These are phyloP conservation scores for Jimgerdemannia flammicorona DNA, from an alignment of 192 early-diverging fungal species.

Conservation along the genomic window DNA sequence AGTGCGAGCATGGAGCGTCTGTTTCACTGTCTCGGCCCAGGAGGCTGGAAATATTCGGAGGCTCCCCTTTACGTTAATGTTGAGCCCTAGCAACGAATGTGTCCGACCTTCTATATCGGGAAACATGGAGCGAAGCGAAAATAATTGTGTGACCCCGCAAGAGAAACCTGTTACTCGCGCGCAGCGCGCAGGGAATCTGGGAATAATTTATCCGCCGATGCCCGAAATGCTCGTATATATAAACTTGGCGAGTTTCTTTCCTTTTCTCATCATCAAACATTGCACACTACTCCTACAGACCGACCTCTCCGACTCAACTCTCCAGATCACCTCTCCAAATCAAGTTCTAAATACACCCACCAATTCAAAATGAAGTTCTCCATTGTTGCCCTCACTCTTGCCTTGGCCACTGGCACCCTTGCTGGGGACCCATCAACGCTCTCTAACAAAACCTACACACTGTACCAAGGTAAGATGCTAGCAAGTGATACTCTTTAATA, in stretches of 20 bases:
- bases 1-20: too few relatives aligned
- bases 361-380: background rate
- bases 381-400: background rate
- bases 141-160: background rate
- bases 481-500: background rate
- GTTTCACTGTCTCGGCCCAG: too few relatives aligned
- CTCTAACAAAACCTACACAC: background rate
- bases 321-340: background rate
- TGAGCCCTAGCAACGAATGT: too few relatives aligned
- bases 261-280: background rate
- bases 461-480: background rate
- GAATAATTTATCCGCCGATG: background rate
- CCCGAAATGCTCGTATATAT: background rate
- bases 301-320: background rate
- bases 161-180: background rate
- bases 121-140: background rate
- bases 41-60: too few relatives aligned
- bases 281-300: background rate
- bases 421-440: background rate
- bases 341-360: background rate
- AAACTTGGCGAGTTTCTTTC: background rate
- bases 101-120: background rate
- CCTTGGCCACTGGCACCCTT: background rate
- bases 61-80: too few relatives aligned
- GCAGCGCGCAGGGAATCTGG: background rate